Conservation (phyloP, 352 stramenopile species). For the Plasmopara viticola region DNA sequence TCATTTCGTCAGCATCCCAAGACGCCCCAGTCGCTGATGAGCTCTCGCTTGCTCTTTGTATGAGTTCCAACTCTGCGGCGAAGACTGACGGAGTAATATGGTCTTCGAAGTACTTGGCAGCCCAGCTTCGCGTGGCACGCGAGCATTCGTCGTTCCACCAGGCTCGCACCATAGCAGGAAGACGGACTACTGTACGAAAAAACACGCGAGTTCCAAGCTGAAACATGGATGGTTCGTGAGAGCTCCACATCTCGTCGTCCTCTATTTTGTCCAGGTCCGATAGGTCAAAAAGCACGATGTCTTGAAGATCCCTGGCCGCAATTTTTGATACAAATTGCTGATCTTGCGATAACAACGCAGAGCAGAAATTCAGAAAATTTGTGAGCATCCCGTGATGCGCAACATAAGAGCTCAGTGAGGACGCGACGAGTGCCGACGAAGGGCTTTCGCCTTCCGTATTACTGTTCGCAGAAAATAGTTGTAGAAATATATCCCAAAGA, state of each 20-base stretch:
- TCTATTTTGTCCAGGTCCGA: slow-evolving; percentile 29
- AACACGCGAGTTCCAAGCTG: slow-evolving; percentile 59
- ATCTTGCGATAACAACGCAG: slow-evolving; percentile 62
- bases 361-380: slow-evolving; percentile 57
- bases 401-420: slow-evolving; percentile 69
- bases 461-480: slow-evolving; percentile 52
- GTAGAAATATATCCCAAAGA: slow-evolving; percentile 79
- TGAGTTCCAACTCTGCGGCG: slow-evolving; percentile 66
- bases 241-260: slow-evolving; percentile 23
- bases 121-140: slow-evolving; percentile 72
- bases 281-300: slow-evolving; percentile 42
- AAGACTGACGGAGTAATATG: slow-evolving; percentile 79
- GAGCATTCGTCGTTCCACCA: slow-evolving; percentile 90
- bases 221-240: slow-evolving; percentile 40
- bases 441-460: slow-evolving; percentile 9
- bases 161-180: slow-evolving; percentile 82
- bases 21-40: slow-evolving; percentile 22
- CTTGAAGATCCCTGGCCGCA: slow-evolving; percentile 31
- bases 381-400: slow-evolving; percentile 47
- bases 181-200: slow-evolving; percentile 71
- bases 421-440: slow-evolving; percentile 45
- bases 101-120: slow-evolving; percentile 85
- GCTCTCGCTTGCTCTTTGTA: slow-evolving; percentile 49
- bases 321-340: slow-evolving; percentile 22
- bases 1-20: slow-evolving; percentile 80